phyloP scores from a whole-genome alignment of 257 asterid genomes.

The Handroanthus guayacan region DNA sequence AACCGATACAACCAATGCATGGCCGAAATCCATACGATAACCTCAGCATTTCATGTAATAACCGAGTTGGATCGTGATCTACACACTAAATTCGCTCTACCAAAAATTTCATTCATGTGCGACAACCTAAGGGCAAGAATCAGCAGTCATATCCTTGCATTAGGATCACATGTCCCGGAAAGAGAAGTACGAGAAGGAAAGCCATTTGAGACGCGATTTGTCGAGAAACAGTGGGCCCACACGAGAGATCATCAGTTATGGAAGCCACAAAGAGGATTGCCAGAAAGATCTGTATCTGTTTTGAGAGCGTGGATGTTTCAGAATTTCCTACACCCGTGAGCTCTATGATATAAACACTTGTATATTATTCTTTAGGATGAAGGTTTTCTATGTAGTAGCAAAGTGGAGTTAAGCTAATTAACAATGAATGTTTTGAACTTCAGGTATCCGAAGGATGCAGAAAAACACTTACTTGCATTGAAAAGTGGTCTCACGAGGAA shows the following conservation, averaged over 20 bases:
- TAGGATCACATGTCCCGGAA: conserved; percentile 48
- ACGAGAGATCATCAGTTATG: conserved; percentile 75
- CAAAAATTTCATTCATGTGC: conserved; percentile 66
- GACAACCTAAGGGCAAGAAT: conserved; percentile 75
- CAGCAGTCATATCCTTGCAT: conserved; percentile 66
- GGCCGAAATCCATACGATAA: conserved; percentile 77
- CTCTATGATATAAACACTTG: not conserved
- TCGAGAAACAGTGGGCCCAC: conserved; percentile 87
- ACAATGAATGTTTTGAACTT: conserved; percentile 9
- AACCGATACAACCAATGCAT: conserved; percentile 74
- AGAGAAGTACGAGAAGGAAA: conserved; percentile 45
- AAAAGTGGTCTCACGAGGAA: conserved; percentile 85
- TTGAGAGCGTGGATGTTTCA: conserved; percentile 96
- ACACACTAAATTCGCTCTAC: conserved; percentile 77
- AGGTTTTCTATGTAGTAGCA: not conserved
- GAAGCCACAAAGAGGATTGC: conserved; percentile 95
- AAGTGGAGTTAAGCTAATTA: not conserved
- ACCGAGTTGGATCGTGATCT: conserved; percentile 76
- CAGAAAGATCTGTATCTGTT: conserved; percentile 90
- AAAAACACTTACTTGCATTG: conserved; percentile 86
- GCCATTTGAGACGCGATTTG: conserved; percentile 57
- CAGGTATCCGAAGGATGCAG: conserved; percentile 93
- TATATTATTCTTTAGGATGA: too few species aligned
- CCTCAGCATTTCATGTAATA: conserved; percentile 79
- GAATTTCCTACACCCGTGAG: conserved; percentile 92